phyloP scores from a whole-genome alignment of 2,329 filamentous ascomycete species.

The Fusarium euwallaceae region DNA sequence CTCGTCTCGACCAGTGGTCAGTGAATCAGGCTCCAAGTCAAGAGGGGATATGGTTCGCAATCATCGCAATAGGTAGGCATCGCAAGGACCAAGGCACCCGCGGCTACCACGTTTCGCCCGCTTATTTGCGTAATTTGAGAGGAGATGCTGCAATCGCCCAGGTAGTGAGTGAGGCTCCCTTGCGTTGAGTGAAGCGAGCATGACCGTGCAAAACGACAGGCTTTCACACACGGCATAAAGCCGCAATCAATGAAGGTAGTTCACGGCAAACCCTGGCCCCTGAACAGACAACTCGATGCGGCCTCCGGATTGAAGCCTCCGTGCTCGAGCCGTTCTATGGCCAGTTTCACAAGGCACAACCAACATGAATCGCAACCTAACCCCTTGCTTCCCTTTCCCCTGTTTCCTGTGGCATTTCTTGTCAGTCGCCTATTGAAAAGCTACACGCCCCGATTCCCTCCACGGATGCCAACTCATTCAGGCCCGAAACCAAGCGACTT shows the following conservation, averaged over 20 bases:
- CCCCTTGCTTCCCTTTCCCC: neutral
- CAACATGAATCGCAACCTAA: neutral
- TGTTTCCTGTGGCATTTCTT: neutral
- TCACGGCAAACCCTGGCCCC: neutral
- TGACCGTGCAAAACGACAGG: neutral
- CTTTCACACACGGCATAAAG: neutral
- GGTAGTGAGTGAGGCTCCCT: neutral
- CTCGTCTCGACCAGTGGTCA: neutral
- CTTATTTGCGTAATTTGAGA: conserved; percentile 18
- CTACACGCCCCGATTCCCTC: neutral
- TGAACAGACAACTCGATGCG: neutral
- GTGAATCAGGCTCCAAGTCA: neutral
- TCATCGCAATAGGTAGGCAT: neutral
- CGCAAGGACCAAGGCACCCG: conserved; percentile 4
- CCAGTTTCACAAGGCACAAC: neutral
- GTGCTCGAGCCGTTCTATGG: conserved; percentile 12
- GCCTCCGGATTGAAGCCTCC: conserved; percentile 11
- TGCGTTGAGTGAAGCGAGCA: conserved; percentile 3
- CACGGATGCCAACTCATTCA: neutral
- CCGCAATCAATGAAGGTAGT: neutral
- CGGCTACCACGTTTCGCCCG: conserved; percentile 26
- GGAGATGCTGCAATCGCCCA: conserved; percentile 5
- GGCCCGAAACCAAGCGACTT: neutral
- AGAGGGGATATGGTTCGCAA: conserved; percentile 20
- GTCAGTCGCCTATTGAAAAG: conserved; percentile 2